Conservation (phyloP, 768 basidiomycete genomes). For the Mycena maculata region DNA sequence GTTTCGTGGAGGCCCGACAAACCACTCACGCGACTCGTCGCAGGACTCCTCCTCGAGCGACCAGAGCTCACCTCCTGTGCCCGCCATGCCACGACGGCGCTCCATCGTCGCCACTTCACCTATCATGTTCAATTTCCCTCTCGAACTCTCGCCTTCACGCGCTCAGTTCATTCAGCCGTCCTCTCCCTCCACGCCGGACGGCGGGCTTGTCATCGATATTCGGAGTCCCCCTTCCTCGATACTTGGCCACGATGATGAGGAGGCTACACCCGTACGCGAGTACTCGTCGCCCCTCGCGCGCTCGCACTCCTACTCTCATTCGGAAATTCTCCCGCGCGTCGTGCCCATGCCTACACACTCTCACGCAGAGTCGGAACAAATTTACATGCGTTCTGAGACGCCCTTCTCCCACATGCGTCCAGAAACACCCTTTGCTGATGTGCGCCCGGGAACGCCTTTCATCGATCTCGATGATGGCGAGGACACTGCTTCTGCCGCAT, state of each 20-base stretch:
- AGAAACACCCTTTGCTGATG: too few species aligned
- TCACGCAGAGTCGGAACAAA: neutral
- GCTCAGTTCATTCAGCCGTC: neutral
- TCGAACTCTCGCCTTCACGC: neutral
- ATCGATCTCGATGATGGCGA: neutral
- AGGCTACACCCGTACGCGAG: conserved; percentile 22
- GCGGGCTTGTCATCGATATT: conserved; percentile 24
- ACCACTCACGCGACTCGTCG: conserved; percentile 22
- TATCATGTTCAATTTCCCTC: conserved; percentile 25
- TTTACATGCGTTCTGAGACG: conserved; percentile 2
- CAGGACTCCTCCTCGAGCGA: conserved; percentile 23
- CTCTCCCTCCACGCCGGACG: neutral
- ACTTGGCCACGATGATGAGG: conserved; percentile 8
- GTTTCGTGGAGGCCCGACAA: conserved; percentile 6
- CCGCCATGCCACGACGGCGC: conserved; percentile 6
- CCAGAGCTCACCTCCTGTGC: neutral
- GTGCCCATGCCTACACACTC: conserved; percentile 10
- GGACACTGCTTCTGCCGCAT: neutral
- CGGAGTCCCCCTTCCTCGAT: conserved; percentile 1
- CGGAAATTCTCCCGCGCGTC: conserved; percentile 20
- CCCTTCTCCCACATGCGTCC: conserved; percentile 15
- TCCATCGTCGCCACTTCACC: conserved; percentile 6
- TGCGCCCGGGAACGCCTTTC: conserved; percentile 10
- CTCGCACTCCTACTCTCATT: conserved; percentile 12
- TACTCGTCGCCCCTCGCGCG: conserved; percentile 1